A percentile compares a stretch with the other conserved stretches of the same genome.
Evolutionary conservation across 768 basidiomycete genomes (phyloP).

Genomic region (Chlorophyllum brunneum): DNA sequence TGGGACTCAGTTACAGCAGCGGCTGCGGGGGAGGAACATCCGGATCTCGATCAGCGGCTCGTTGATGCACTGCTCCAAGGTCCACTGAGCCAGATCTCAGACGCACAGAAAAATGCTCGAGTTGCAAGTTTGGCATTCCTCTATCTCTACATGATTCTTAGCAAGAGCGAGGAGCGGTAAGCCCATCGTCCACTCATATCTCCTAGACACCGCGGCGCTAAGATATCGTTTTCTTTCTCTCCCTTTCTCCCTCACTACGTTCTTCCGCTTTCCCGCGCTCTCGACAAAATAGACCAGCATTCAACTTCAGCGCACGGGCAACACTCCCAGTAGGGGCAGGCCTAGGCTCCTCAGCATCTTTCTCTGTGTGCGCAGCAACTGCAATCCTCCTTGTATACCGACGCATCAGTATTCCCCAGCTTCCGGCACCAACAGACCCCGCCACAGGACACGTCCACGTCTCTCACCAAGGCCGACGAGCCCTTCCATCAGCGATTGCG

Average conservation of each 20-base stretch:
- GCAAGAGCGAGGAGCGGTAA: conserved; percentile 52
- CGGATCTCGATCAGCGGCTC: conserved; percentile 69
- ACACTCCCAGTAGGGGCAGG: conserved; percentile 94
- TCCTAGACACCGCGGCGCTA: conserved; percentile 9
- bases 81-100: conserved; percentile 33
- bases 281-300: conserved; percentile 50
- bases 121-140: conserved; percentile 69
- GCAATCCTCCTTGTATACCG: conserved; percentile 73
- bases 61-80: conserved; percentile 63
- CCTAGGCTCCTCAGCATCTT: conserved; percentile 95
- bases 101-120: conserved; percentile 34
- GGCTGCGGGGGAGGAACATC: conserved; percentile 47
- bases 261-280: conserved; percentile 16
- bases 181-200: conserved; percentile 19
- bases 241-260: conserved; percentile 15
- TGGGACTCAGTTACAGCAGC: conserved; percentile 70
- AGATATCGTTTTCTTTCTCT: background rate
- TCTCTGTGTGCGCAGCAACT: conserved; percentile 83
- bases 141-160: conserved; percentile 88
- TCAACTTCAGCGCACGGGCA: conserved; percentile 80
- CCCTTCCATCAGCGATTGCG: conserved; percentile 58
- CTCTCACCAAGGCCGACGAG: conserved; percentile 61
- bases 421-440: conserved; percentile 43
- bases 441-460: conserved; percentile 51
- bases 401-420: conserved; percentile 58